phyloP scores from a whole-genome alignment of 1,284 basidiomycete species.

The Cutaneotrichosporon cavernicola region DNA sequence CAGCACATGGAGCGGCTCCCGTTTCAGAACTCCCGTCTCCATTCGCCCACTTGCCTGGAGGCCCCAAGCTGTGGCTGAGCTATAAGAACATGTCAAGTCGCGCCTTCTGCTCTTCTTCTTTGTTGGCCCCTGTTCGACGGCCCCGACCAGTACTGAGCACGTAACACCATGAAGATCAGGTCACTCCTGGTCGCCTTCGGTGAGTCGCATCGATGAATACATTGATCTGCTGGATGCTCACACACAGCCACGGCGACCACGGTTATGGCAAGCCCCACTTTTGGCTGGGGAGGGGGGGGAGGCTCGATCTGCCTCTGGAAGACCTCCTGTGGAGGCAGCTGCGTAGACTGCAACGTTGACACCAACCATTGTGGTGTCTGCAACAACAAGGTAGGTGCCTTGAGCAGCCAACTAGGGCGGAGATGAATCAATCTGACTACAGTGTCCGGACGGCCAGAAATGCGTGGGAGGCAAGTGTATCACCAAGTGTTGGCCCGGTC shows the following conservation, averaged over 20 bases:
- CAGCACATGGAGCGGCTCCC: background rate
- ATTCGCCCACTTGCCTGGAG: background rate
- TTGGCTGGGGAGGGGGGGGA: background rate
- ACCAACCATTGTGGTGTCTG: background rate
- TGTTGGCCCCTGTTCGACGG: background rate
- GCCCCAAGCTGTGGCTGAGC: no score
- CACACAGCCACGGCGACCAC: background rate
- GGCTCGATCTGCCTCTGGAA: background rate
- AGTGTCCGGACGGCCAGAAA: background rate
- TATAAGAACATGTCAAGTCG: background rate
- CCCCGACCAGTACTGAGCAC: background rate
- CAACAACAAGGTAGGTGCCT: background rate
- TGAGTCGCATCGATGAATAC: background rate
- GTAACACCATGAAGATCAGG: conserved; percentile 8
- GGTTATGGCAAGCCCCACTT: background rate
- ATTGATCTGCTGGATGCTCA: background rate
- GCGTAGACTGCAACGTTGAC: background rate
- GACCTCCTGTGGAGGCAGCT: no score
- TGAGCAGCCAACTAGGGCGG: no score
- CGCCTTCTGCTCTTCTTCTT: no score
- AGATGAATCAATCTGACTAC: background rate
- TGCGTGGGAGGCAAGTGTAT: background rate
- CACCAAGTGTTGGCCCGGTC: background rate
- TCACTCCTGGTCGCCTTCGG: conserved; percentile 7
- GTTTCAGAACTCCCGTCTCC: background rate